Evolutionary conservation across 129 eudicot species (phyloP).

Genomic region (Calendula officinalis): DNA sequence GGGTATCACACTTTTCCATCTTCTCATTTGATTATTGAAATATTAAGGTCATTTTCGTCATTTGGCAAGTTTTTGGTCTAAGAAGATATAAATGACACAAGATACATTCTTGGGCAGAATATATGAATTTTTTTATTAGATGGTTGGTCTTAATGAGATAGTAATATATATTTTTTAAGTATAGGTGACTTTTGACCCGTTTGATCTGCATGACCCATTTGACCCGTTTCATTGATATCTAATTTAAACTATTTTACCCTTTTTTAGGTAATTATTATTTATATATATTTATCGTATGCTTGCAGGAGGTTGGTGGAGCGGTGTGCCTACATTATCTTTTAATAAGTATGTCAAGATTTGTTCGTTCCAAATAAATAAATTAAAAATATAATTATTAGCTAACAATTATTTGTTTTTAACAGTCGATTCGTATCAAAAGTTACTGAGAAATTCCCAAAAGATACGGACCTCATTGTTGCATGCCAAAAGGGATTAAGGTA

Average conservation of each 20-base stretch:
- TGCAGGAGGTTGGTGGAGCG: constrained; percentile 99
- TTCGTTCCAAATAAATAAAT: neutral
- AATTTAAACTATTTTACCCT: too few species aligned
- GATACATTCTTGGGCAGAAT: too few species aligned
- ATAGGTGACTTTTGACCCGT: too few species aligned
- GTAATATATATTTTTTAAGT: too few species aligned
- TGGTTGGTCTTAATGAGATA: too few species aligned
- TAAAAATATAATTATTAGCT: neutral
- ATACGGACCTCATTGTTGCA: constrained; percentile 90
- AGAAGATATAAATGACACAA: too few species aligned
- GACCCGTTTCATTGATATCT: too few species aligned
- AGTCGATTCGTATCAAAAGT: constrained; percentile 73
- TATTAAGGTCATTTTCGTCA: neutral
- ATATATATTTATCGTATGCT: constrained; percentile 11
- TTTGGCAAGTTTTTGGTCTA: too few species aligned
- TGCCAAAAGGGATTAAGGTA: constrained; percentile 99
- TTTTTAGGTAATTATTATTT: neutral
- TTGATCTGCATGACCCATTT: too few species aligned
- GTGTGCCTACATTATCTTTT: constrained; percentile 77
- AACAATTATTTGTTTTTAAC: constrained; percentile 25
- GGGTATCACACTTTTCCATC: constrained; percentile 52
- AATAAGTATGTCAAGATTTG: constrained; percentile 48
- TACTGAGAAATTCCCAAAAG: constrained; percentile 64
- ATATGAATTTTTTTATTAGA: too few species aligned
- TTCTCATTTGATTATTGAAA: constrained; percentile 10